Conservation (phyloP, 495 filamentous ascomycete genomes). For the Lepraria neglecta region DNA sequence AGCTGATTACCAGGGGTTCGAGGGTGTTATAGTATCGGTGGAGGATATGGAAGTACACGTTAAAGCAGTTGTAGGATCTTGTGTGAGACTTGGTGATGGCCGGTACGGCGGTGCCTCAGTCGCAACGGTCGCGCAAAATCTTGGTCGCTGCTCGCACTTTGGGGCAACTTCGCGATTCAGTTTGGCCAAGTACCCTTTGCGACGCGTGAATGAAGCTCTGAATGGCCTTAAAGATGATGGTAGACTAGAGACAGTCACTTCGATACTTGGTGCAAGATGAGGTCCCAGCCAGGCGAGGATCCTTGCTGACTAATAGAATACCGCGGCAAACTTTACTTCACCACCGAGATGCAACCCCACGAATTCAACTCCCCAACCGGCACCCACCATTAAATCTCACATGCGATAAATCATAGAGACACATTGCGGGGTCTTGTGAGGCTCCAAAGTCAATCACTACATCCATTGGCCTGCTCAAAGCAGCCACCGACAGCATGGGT, state of each 20-base stretch:
- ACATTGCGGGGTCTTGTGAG: not conserved
- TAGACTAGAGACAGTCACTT: slow-evolving; percentile 6
- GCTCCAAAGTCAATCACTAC: not conserved
- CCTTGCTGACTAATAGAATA: slow-evolving; percentile 5
- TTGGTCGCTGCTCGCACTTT: not conserved
- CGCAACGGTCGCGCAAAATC: slow-evolving; percentile 15
- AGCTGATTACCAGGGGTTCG: no score
- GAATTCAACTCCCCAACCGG: not conserved
- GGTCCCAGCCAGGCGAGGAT: slow-evolving; percentile 15
- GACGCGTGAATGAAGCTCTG: slow-evolving; percentile 19
- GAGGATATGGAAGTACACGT: no score
- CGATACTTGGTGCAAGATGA: slow-evolving; percentile 17
- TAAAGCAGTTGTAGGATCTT: not conserved
- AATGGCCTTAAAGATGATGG: slow-evolving; percentile 11
- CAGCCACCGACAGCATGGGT: slow-evolving; percentile 59
- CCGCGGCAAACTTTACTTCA: slow-evolving; percentile 7
- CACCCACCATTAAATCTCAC: not conserved
- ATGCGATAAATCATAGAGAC: not conserved
- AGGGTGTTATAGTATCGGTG: not conserved
- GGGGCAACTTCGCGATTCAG: slow-evolving; percentile 17
- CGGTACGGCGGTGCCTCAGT: not conserved
- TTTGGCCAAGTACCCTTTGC: slow-evolving; percentile 8
- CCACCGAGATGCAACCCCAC: not conserved
- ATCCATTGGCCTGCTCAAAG: not conserved
- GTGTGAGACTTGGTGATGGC: not conserved